Evolutionary conservation across 169 alveolate species (phyloP).

Genomic region (Eimeria praecox): DNA sequence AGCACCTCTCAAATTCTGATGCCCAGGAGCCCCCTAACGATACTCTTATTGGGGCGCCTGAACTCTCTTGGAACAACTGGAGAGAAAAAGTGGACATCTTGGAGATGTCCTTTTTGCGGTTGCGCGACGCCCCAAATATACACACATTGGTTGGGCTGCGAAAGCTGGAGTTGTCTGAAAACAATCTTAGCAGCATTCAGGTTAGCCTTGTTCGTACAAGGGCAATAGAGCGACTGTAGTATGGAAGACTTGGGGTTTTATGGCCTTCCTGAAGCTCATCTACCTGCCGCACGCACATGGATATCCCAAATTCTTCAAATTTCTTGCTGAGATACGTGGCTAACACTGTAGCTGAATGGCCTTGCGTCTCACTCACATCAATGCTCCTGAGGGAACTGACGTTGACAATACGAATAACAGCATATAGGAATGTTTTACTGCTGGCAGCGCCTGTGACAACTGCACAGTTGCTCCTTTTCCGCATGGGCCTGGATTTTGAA

Average conservation of each 20-base stretch:
- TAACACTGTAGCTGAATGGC: too few species aligned
- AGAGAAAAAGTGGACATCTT: conserved; percentile 39
- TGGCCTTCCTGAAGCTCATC: neutral
- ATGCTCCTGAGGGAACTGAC: too few species aligned
- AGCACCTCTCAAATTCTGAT: neutral
- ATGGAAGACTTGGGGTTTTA: neutral
- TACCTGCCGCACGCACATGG: neutral
- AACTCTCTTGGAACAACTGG: conserved; percentile 69
- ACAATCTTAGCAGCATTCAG: conserved; percentile 63
- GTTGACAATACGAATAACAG: too few species aligned
- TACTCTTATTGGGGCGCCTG: neutral
- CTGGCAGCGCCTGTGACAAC: neutral
- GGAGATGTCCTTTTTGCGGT: conserved; percentile 60
- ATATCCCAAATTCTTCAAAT: too few species aligned
- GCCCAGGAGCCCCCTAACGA: neutral
- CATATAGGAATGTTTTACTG: too few species aligned
- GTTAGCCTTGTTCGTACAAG: neutral
- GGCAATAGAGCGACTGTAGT: neutral
- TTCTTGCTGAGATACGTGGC: neutral
- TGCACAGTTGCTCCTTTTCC: neutral
- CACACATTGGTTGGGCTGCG: conserved; percentile 40
- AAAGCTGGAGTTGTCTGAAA: conserved; percentile 55
- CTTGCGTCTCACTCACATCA: too few species aligned
- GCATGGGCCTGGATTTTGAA: neutral
- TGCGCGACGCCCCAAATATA: conserved; percentile 44